phyloP scores from a whole-genome alignment of 495 filamentous ascomycete genomes.

The Patellaria atrata region DNA sequence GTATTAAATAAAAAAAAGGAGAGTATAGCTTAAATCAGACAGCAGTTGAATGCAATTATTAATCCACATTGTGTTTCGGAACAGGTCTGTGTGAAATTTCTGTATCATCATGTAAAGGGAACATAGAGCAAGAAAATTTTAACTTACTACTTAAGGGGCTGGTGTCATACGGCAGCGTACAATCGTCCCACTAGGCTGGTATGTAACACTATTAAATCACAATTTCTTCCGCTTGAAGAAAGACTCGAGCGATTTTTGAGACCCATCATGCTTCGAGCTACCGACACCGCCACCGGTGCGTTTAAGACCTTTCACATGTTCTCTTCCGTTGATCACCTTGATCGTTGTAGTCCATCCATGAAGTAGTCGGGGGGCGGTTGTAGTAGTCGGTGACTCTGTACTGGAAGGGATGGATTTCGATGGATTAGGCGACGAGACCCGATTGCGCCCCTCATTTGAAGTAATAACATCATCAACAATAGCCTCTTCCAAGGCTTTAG shows the following conservation, averaged over 20 bases:
- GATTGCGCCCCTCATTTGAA: background rate
- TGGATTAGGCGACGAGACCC: background rate
- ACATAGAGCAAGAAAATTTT: slow-evolving; percentile 19
- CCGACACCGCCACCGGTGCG: slow-evolving; percentile 66
- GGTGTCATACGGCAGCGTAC: background rate
- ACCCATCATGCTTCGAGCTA: slow-evolving; percentile 54
- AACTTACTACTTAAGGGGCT: background rate
- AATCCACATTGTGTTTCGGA: slow-evolving; percentile 51
- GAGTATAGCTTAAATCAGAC: slow-evolving; percentile 53
- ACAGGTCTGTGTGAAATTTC: slow-evolving; percentile 67
- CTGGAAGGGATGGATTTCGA: too few relatives aligned
- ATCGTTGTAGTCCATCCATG: slow-evolving; percentile 28
- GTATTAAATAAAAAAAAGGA: too few relatives aligned
- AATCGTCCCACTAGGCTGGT: background rate
- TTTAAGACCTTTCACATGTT: slow-evolving; percentile 57
- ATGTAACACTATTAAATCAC: background rate
- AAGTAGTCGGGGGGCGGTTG: slow-evolving; percentile 3
- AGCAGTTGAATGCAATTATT: slow-evolving; percentile 61
- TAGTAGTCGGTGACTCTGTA: background rate
- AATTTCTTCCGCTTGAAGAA: slow-evolving; percentile 51
- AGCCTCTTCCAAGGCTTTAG: background rate
- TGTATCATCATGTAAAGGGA: slow-evolving; percentile 42
- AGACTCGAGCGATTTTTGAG: slow-evolving; percentile 58
- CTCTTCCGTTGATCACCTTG: slow-evolving; percentile 43
- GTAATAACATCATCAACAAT: background rate